Conservation (phyloP, 2,329 filamentous ascomycete genomes). For the Aotearoamyces nothofagi region DNA sequence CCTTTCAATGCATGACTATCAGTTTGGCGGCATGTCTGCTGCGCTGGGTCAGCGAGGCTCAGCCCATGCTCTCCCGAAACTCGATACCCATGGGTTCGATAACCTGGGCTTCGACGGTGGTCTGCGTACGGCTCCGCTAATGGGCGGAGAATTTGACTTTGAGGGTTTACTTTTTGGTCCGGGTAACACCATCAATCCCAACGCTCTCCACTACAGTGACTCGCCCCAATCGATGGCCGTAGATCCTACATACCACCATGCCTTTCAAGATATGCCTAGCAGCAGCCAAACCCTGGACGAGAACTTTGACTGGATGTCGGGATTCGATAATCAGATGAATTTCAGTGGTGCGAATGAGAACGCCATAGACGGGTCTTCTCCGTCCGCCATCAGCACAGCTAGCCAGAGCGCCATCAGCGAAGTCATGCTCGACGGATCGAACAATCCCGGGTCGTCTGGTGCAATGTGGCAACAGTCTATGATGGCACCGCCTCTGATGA, state of each 20-base stretch:
- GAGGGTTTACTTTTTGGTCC: slow-evolving; percentile 55
- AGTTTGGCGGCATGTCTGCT: slow-evolving; percentile 59
- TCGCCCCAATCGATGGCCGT: slow-evolving; percentile 53
- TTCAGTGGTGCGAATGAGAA: slow-evolving; percentile 58
- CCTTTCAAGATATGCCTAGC: slow-evolving; percentile 42
- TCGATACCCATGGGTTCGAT: slow-evolving; percentile 63
- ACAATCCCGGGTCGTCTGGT: slow-evolving; percentile 38
- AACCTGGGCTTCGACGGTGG: slow-evolving; percentile 49
- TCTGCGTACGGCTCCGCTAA: slow-evolving; percentile 62
- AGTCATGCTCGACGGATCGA: slow-evolving; percentile 73
- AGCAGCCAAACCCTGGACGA: slow-evolving; percentile 52
- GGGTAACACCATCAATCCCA: slow-evolving; percentile 56
- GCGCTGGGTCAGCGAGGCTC: slow-evolving; percentile 51
- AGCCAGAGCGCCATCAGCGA: slow-evolving; percentile 89
- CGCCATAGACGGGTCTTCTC: slow-evolving; percentile 83
- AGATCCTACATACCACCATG: slow-evolving; percentile 40
- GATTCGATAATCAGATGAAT: slow-evolving; percentile 64
- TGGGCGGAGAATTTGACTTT: slow-evolving; percentile 58
- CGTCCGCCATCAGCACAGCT: slow-evolving; percentile 87
- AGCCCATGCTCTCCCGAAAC: slow-evolving; percentile 57
- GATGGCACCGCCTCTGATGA: slow-evolving; percentile 52
- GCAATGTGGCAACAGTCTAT: slow-evolving; percentile 57
- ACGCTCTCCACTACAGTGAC: slow-evolving; percentile 70
- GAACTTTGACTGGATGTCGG: slow-evolving; percentile 70
- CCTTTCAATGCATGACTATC: slow-evolving; percentile 43